Percentiles rank a stretch among this genome's conserved stretches.
Evolutionary conservation across 352 stramenopile species (phyloP).

Genomic region (Sclerospora graminicola): DNA sequence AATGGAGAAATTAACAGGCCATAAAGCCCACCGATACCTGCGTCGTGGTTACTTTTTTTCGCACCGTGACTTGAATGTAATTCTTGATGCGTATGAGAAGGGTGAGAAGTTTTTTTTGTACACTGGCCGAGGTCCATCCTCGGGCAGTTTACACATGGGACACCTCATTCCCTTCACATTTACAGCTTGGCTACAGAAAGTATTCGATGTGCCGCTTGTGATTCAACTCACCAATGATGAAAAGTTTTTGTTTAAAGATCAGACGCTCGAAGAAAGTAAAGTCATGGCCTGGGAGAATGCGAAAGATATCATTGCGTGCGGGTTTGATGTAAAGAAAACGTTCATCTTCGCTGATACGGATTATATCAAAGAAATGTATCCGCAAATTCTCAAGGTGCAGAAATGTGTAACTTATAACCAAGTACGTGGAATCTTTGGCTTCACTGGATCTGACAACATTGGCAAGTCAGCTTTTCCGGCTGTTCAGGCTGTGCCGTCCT

Average conservation of each 20-base stretch:
- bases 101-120: slow-evolving; percentile 99
- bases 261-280: slow-evolving; percentile 83
- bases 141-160: slow-evolving; percentile 96
- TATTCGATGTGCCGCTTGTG: slow-evolving; percentile 98
- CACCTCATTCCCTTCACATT: slow-evolving; percentile 99
- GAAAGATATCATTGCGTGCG: slow-evolving; percentile 99
- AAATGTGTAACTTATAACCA: slow-evolving; percentile 97
- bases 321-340: slow-evolving; percentile 95
- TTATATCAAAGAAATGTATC: slow-evolving; percentile 99
- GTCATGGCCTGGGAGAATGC: slow-evolving; percentile 97
- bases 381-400: slow-evolving; percentile 98
- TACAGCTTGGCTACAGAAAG: slow-evolving; percentile 97
- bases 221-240: slow-evolving; percentile 99
- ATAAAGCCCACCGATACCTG: slow-evolving; percentile 94
- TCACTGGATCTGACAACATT: slow-evolving; percentile 97
- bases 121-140: slow-evolving; percentile 96
- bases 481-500: slow-evolving; percentile 96
- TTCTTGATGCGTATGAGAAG: slow-evolving; percentile 93
- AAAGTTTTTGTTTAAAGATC: slow-evolving; percentile 99
- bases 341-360: slow-evolving; percentile 99
- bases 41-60: slow-evolving; percentile 99
- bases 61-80: slow-evolving; percentile 95
- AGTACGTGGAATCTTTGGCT: slow-evolving; percentile 98
- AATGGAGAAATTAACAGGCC: slow-evolving; percentile 93
- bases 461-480: slow-evolving; percentile 98